These are phyloP conservation scores for Breynia disticha DNA, from an alignment of 441 rosid species.

Conservation along the genomic window DNA sequence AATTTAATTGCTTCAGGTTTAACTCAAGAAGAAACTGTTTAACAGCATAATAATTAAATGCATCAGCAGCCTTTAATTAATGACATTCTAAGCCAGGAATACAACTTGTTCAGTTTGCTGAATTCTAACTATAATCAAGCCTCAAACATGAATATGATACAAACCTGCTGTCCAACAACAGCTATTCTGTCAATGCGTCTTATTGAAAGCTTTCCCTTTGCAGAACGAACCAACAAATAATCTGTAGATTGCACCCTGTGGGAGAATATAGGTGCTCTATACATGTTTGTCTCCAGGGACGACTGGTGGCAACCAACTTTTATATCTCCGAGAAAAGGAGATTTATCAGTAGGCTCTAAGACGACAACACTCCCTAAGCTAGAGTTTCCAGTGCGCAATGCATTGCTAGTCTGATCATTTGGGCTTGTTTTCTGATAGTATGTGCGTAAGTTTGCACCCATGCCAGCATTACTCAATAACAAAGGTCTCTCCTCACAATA, in stretches of 20 bases:
- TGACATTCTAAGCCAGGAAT: too few species aligned
- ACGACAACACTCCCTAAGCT: constrained; percentile 59
- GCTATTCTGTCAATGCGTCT: constrained; percentile 91
- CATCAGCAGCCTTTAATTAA: too few species aligned
- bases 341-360: constrained; percentile 84
- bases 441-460: constrained; percentile 96
- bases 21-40: too few species aligned
- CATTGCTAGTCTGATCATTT: constrained; percentile 61
- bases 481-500: constrained; percentile 98
- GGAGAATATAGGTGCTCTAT: constrained; percentile 77
- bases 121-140: too few species aligned
- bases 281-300: constrained; percentile 92
- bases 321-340: constrained; percentile 97
- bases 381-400: constrained; percentile 45
- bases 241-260: constrained; percentile 86
- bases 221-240: constrained; percentile 83
- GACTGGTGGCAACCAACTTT: constrained; percentile 76
- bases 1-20: too few species aligned
- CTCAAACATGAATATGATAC: constrained; percentile 5
- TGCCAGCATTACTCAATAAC: constrained; percentile 80
- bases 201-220: constrained; percentile 92
- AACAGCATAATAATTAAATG: too few species aligned
- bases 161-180: constrained; percentile 95
- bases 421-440: constrained; percentile 84
- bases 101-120: too few species aligned